These are phyloP conservation scores for Dispira simplex DNA, from an alignment of 192 early-diverging fungal species.

Conservation along the genomic window DNA sequence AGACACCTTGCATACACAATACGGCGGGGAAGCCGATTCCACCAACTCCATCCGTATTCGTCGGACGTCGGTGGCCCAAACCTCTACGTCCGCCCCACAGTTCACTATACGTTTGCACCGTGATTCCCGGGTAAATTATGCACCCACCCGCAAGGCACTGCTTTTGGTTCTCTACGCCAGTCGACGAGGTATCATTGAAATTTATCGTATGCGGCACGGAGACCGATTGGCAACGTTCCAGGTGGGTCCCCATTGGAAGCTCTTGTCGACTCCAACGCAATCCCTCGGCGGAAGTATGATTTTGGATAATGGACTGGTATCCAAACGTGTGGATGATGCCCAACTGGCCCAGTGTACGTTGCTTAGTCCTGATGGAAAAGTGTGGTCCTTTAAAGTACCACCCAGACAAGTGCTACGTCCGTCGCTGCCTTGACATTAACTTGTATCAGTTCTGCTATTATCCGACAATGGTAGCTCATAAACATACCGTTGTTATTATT, in stretches of 20 bases:
- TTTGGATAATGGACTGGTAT: conserved; percentile 5
- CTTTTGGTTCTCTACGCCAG: conserved; percentile 49
- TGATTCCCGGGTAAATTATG: conserved; percentile 7
- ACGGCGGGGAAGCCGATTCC: background rate
- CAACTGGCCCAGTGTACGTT: conserved; percentile 2
- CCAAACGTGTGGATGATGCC: conserved; percentile 7
- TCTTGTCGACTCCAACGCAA: conserved; percentile 28
- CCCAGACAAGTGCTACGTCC: background rate
- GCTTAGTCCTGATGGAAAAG: background rate
- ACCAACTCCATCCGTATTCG: background rate
- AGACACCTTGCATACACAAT: background rate
- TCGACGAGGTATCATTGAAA: conserved; percentile 42
- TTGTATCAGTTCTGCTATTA: no score
- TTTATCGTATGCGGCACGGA: conserved; percentile 44
- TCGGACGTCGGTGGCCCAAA: background rate
- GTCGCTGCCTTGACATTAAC: no score
- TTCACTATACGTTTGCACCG: conserved; percentile 1
- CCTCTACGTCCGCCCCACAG: background rate
- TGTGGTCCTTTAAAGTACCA: background rate
- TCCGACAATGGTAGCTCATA: no score
- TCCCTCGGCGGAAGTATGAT: conserved; percentile 22
- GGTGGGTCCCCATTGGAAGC: conserved; percentile 38
- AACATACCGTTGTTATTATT: no score
- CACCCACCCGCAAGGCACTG: conserved; percentile 19
- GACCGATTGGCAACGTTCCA: conserved; percentile 37